Base-by-base conservation (phyloP, 2,329 filamentous ascomycete species). In the Pestalotiopsis sp. region DNA sequence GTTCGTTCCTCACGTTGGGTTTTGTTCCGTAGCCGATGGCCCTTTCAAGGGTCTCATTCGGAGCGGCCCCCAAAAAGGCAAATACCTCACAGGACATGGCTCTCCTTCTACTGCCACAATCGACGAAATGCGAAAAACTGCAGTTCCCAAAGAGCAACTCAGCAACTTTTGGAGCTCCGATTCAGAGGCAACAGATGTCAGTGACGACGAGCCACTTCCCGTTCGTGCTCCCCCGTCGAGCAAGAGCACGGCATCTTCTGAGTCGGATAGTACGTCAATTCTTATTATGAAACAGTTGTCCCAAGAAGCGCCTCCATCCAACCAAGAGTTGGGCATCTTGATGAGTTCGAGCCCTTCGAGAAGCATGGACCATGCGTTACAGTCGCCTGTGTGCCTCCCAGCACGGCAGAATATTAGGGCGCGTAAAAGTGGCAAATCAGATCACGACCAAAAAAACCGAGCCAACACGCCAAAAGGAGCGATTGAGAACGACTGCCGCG, bases 11-110 rank as follows among this genome's bases (percentile, higher is more conserved):
- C 41, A 66, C 13, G 6, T 27, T 11, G 64, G 52, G 9, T 63
- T 36, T 39, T 41, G 25, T 63, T 67, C 39, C 23, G 66, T 75
- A 11, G 70, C 68, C 13, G 57, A 72, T 38, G 73, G 73, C 4
- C 74, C 74, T n/a, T 76, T 72, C 64, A 67, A 71, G 41, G 74
- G 74, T 17, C 73, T 72, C 56, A 73, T 75, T 27, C 64, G 66
- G 9, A 67, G 60, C 27, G 74, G 72, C 7, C 69, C 70, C 4
- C 62, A 68, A 36, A 60, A 68, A 9, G 73, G 74, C 17, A 59
- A 61, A 39, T 75, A 75, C 49, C 67, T 72, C 39, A 60, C 67
- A 27, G 70, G 71, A 11, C 72, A 65, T 36, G 14, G 59, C 20
- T 63, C 71, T 45, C 74, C 74, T 5, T 68, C 68, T n/a, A 61